phyloP scores from a whole-genome alignment of 1,284 basidiomycete genomes.

The Schizopora paradoxa region DNA sequence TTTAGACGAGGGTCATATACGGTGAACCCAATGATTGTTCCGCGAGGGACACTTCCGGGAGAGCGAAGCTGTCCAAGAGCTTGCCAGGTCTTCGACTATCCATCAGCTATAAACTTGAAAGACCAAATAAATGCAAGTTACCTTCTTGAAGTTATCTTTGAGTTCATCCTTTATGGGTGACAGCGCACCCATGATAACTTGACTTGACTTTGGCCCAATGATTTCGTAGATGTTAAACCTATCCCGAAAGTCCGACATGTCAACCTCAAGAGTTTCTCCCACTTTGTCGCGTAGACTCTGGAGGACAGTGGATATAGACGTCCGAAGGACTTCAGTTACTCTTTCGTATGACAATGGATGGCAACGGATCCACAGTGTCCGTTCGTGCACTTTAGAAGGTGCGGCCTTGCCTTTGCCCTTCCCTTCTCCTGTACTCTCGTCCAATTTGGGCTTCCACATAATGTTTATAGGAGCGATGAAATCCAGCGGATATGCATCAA shows the following conservation, averaged over 20 bases:
- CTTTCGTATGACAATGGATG: slow-evolving; percentile 70
- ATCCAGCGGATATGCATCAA: slow-evolving; percentile 59
- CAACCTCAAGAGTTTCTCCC: slow-evolving; percentile 46
- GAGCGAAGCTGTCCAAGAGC: slow-evolving; percentile 56
- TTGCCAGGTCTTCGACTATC: slow-evolving; percentile 66
- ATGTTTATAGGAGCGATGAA: slow-evolving; percentile 69
- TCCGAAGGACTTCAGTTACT: slow-evolving; percentile 48
- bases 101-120: too few species aligned
- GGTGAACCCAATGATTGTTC: slow-evolving; percentile 70
- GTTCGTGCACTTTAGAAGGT: slow-evolving; percentile 20
- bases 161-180: slow-evolving; percentile 48
- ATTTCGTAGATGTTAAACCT: slow-evolving; percentile 80
- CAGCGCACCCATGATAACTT: slow-evolving; percentile 71
- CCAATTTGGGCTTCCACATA: slow-evolving; percentile 54
- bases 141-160: slow-evolving; percentile 57
- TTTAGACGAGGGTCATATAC: slow-evolving; percentile 78
- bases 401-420: slow-evolving; percentile 23
- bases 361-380: slow-evolving; percentile 67
- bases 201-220: slow-evolving; percentile 77
- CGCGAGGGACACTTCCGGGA: slow-evolving; percentile 60
- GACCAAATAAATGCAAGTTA: slow-evolving; percentile 25
- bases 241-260: slow-evolving; percentile 64
- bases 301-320: slow-evolving; percentile 42
- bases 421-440: slow-evolving; percentile 19
- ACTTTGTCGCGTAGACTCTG: slow-evolving; percentile 28